These are phyloP conservation scores for Tieghemiomyces parasiticus DNA, from an alignment of 192 early-diverging fungal species.

Conservation along the genomic window DNA sequence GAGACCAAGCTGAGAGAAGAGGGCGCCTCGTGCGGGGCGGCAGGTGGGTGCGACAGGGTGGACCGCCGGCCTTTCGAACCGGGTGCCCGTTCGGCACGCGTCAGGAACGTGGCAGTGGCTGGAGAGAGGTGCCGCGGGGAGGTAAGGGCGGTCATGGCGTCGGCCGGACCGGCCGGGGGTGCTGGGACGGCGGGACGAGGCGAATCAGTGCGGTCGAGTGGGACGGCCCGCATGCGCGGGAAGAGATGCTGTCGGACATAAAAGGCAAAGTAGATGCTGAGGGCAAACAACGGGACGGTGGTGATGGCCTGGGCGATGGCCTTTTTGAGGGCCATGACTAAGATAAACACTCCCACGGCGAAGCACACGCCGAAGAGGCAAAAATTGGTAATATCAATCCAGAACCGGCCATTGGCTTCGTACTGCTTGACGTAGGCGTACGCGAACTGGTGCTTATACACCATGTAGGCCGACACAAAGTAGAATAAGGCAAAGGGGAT, in stretches of 20 bases:
- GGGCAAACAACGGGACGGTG: neutral
- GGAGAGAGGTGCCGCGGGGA: neutral
- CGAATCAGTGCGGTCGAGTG: neutral
- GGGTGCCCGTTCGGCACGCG: neutral
- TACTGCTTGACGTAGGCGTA: slow-evolving; percentile 43
- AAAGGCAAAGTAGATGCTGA: neutral
- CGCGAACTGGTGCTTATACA: slow-evolving; percentile 45
- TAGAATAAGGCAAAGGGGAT: slow-evolving; percentile 35
- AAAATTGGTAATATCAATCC: slow-evolving; percentile 35
- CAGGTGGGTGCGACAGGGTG: neutral
- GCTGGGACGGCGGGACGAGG: too few relatives aligned
- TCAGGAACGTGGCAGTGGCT: neutral
- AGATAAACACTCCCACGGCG: slow-evolving; percentile 39
- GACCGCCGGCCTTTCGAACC: neutral
- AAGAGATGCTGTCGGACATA: slow-evolving; percentile 5
- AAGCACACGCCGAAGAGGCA: slow-evolving; percentile 38
- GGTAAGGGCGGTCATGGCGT: too few relatives aligned
- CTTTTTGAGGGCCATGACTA: slow-evolving; percentile 33
- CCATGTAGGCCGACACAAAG: slow-evolving; percentile 31
- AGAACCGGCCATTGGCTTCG: slow-evolving; percentile 38
- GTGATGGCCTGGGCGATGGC: slow-evolving; percentile 11
- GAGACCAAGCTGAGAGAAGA: too few relatives aligned
- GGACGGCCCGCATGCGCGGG: neutral
- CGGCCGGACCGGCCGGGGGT: too few relatives aligned
- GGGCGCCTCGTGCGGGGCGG: too few relatives aligned